Percentiles rank a stretch among this genome's conserved stretches.
Conservation (phyloP, 2,329 filamentous ascomycete species). For the Monosporascus sp. region DNA sequence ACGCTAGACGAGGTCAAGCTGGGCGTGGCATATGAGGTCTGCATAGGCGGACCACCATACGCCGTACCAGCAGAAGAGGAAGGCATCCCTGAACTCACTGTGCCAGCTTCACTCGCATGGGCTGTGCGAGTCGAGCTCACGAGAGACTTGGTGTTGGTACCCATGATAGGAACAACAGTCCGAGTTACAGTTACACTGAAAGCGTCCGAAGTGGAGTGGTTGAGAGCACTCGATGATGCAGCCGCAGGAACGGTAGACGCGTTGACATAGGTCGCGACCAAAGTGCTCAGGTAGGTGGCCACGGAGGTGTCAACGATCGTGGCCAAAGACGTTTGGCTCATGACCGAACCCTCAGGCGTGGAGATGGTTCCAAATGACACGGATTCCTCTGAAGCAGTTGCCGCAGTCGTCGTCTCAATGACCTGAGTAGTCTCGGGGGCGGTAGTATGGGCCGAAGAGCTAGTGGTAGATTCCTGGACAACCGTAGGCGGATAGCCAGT, state of each 20-base stretch:
- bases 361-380: not conserved
- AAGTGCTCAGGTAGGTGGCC: not conserved
- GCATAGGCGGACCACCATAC: not conserved
- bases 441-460: not conserved
- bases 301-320: not conserved
- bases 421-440: not conserved
- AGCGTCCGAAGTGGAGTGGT: not conserved
- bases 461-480: not conserved
- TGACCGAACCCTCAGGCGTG: not conserved
- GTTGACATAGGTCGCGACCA: not conserved
- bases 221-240: not conserved
- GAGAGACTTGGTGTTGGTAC: not conserved
- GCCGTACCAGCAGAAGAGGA: not conserved
- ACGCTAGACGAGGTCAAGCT: not conserved
- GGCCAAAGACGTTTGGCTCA: not conserved
- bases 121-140: not conserved
- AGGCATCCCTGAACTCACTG: not conserved
- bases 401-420: not conserved
- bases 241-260: not conserved
- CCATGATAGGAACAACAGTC: not conserved
- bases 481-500: not conserved
- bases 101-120: not conserved
- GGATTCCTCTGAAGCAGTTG: not conserved
- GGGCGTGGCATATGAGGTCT: not conserved
- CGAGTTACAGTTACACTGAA: not conserved